Evolutionary conservation across 176 grass and related monocot species (phyloP).

Genomic region (Lolium perenne): DNA sequence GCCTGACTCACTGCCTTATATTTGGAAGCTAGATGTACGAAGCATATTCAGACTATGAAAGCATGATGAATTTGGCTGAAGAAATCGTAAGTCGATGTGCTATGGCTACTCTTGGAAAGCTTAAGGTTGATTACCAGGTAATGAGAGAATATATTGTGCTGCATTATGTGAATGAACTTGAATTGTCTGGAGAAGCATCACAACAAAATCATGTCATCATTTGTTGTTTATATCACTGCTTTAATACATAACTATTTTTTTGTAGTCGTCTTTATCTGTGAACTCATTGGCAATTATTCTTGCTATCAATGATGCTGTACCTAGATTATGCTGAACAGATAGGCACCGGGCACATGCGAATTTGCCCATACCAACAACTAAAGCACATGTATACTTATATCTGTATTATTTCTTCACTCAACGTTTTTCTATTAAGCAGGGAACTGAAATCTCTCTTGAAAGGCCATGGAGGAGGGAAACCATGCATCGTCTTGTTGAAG

Average conservation of each 20-base stretch:
- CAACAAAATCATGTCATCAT: slow-evolving; percentile 15
- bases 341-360: not conserved
- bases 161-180: slow-evolving; percentile 20
- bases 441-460: slow-evolving; percentile 87
- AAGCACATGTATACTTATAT: not conserved
- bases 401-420: slow-evolving; percentile 17
- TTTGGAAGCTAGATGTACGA: slow-evolving; percentile 94
- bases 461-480: slow-evolving; percentile 95
- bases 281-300: slow-evolving; percentile 23
- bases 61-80: slow-evolving; percentile 98
- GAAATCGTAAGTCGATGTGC: slow-evolving; percentile 89
- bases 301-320: slow-evolving; percentile 33
- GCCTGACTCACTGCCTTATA: slow-evolving; percentile 40
- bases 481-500: slow-evolving; percentile 97
- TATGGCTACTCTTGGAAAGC: slow-evolving; percentile 75
- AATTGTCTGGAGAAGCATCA: slow-evolving; percentile 8
- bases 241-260: slow-evolving; percentile 13
- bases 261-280: not conserved
- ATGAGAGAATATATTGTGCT: slow-evolving; percentile 32
- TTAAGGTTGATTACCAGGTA: slow-evolving; percentile 92
- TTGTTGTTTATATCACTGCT: slow-evolving; percentile 23
- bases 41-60: slow-evolving; percentile 99
- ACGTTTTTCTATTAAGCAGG: slow-evolving; percentile 61
- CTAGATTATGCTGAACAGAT: slow-evolving; percentile 20
- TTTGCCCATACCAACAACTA: slow-evolving; percentile 21